Percentiles rank a stretch among this genome's conserved stretches.
phyloP scores from a whole-genome alignment of 306 rosid genomes.

The Cicer arietinum region DNA sequence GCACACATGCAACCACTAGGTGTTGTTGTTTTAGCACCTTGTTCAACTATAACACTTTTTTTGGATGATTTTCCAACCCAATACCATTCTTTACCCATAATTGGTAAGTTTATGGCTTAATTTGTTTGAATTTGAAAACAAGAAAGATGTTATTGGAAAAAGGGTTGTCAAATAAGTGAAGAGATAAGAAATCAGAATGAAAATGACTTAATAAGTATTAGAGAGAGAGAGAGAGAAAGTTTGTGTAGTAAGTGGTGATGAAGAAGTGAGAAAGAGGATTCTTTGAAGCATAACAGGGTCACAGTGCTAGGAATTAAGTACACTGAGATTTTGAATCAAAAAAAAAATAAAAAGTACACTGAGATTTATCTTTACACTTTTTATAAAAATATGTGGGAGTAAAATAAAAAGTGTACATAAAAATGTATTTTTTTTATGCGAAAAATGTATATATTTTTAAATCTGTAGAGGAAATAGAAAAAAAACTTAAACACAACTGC shows the following conservation, averaged over 20 bases:
- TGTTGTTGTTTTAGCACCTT: slow-evolving; percentile 33
- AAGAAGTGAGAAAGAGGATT: slow-evolving; percentile 76
- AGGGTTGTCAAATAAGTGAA: slow-evolving; percentile 30
- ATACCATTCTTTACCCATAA: slow-evolving; percentile 73
- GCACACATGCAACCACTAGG: slow-evolving; percentile 85
- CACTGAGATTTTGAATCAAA: slow-evolving; percentile 22
- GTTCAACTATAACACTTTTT: slow-evolving; percentile 45
- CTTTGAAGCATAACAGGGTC: slow-evolving; percentile 55
- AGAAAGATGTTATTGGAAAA: slow-evolving; percentile 29
- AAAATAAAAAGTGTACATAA: background rate
- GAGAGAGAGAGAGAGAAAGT: slow-evolving; percentile 10
- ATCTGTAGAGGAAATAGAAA: no score
- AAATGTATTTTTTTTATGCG: no score
- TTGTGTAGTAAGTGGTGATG: slow-evolving; percentile 39
- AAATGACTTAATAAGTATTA: slow-evolving; percentile 43
- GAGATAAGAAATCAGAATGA: slow-evolving; percentile 43
- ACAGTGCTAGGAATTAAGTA: slow-evolving; percentile 65
- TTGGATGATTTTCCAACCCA: slow-evolving; percentile 63
- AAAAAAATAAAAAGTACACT: background rate
- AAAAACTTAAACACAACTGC: no score
- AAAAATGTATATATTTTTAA: no score
- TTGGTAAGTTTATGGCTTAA: slow-evolving; percentile 22
- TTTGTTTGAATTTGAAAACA: slow-evolving; percentile 34
- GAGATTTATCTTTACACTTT: background rate
- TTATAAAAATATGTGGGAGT: background rate